Percentiles rank a stretch among this genome's conserved stretches.
These are phyloP conservation scores for Penicillium sp. DNA, from an alignment of 2,329 filamentous ascomycete genomes.

Conservation along the genomic window DNA sequence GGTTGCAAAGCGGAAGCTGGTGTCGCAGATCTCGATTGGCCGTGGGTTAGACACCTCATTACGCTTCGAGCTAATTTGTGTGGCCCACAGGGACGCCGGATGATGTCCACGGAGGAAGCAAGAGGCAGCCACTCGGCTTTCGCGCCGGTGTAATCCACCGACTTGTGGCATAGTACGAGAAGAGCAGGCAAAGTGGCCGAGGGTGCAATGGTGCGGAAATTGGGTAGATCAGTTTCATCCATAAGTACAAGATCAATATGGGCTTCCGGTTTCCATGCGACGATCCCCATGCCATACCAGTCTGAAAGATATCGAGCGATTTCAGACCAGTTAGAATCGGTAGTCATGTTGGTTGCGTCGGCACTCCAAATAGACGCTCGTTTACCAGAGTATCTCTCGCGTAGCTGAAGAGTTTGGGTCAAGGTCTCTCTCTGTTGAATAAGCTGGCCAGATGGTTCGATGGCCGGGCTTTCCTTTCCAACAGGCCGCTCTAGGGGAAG, in stretches of 20 bases:
- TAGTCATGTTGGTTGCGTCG: conserved; percentile 18
- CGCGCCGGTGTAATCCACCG: conserved; percentile 36
- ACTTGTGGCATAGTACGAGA: conserved; percentile 40
- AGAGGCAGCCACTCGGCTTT: conserved; percentile 31
- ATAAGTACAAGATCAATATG: conserved; percentile 40
- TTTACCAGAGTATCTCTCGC: conserved; percentile 26
- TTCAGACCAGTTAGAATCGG: conserved; percentile 28
- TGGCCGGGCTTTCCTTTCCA: conserved; percentile 26
- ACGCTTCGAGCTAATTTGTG: conserved; percentile 44
- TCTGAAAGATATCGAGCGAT: conserved; percentile 36
- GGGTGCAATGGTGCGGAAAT: conserved; percentile 18
- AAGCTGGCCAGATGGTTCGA: conserved; percentile 20
- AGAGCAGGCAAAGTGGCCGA: conserved; percentile 31
- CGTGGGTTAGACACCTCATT: conserved; percentile 30
- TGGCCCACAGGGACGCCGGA: conserved; percentile 43
- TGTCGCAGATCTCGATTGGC: conserved; percentile 10
- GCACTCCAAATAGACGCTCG: conserved; percentile 34
- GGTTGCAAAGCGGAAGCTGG: conserved; percentile 16
- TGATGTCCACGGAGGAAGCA: conserved; percentile 38
- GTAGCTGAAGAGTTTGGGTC: conserved; percentile 27
- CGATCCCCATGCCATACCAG: conserved; percentile 41
- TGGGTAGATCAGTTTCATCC: conserved; percentile 31
- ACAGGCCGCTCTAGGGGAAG: conserved; percentile 43
- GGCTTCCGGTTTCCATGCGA: conserved; percentile 27
- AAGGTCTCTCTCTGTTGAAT: conserved; percentile 26